Conservation (phyloP, 164 flowering plant genomes). For the Berberis vulgaris region DNA sequence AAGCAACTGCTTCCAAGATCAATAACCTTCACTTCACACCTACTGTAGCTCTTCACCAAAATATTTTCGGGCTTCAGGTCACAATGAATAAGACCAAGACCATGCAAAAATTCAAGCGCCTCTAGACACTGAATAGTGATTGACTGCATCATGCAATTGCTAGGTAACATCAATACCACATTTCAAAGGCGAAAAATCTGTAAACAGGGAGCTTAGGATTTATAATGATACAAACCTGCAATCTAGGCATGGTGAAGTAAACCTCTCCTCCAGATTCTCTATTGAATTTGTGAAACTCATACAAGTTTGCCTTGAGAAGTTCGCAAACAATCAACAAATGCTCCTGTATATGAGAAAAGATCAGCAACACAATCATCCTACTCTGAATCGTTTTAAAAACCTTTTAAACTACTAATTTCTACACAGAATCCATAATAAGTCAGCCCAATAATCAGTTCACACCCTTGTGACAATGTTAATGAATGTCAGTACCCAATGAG, state of each 20-base stretch:
- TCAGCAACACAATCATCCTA: slow-evolving; percentile 3
- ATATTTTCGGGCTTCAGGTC: slow-evolving; percentile 99
- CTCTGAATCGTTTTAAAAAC: too few species aligned
- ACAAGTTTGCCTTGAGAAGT: slow-evolving; percentile 93
- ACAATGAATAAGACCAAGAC: slow-evolving; percentile 97
- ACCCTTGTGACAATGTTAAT: too few species aligned
- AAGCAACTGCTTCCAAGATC: slow-evolving; percentile 99
- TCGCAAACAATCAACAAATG: slow-evolving; percentile 97
- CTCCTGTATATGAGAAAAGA: slow-evolving; percentile 47
- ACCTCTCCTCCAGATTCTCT: slow-evolving; percentile 99
- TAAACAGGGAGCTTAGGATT: neutral
- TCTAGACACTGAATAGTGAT: slow-evolving; percentile 96
- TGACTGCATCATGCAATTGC: slow-evolving; percentile 48
- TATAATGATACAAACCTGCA: slow-evolving; percentile 54
- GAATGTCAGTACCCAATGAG: too few species aligned
- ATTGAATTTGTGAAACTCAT: slow-evolving; percentile 96
- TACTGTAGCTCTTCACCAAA: slow-evolving; percentile 95
- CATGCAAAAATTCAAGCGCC: slow-evolving; percentile 88
- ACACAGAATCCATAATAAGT: too few species aligned
- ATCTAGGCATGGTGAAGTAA: slow-evolving; percentile 97
- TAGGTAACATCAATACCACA: slow-evolving; percentile 13
- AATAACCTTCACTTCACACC: slow-evolving; percentile 98
- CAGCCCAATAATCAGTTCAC: too few species aligned
- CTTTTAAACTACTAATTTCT: too few species aligned
- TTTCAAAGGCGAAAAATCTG: neutral